Conservation (phyloP, 78 protist species). For the Dictyostelium purpureum region DNA sequence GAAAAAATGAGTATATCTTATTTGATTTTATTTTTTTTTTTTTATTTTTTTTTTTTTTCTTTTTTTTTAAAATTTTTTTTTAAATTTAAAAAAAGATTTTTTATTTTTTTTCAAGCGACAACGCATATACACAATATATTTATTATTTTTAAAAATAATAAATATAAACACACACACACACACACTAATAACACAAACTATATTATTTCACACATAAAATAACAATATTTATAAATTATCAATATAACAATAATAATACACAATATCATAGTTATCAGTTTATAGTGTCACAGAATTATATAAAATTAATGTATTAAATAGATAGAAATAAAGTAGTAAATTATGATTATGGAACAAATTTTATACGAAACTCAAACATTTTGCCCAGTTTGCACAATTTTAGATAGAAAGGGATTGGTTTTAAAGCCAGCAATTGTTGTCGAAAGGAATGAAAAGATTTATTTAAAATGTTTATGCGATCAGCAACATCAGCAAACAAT, state of each 20-base stretch:
- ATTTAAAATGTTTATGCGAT: slow-evolving; percentile 26
- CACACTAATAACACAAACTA: not conserved
- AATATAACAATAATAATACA: too few species aligned
- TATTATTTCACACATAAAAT: not conserved
- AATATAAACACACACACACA: not conserved
- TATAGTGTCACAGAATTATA: too few species aligned
- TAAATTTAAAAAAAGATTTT: too few species aligned
- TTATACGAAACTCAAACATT: slow-evolving; percentile 58
- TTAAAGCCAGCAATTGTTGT: slow-evolving; percentile 34
- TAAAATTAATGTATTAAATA: too few species aligned
- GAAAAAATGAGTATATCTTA: too few species aligned
- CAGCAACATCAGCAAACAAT: not conserved
- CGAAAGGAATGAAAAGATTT: slow-evolving; percentile 55
- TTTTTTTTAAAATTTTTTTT: not conserved
- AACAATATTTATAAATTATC: too few species aligned
- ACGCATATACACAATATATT: too few species aligned
- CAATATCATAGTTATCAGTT: too few species aligned
- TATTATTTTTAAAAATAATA: not conserved
- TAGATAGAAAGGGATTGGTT: slow-evolving; percentile 47
- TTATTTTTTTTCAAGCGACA: not conserved
- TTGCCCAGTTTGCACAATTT: slow-evolving; percentile 63
- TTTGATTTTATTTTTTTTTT: not conserved
- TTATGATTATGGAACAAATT: not conserved
- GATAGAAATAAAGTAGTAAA: too few species aligned
- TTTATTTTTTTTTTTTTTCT: not conserved